Evolutionary conservation across 1,139 yeast genomes (phyloP).

Genomic region (Ogataea hybrid): DNA sequence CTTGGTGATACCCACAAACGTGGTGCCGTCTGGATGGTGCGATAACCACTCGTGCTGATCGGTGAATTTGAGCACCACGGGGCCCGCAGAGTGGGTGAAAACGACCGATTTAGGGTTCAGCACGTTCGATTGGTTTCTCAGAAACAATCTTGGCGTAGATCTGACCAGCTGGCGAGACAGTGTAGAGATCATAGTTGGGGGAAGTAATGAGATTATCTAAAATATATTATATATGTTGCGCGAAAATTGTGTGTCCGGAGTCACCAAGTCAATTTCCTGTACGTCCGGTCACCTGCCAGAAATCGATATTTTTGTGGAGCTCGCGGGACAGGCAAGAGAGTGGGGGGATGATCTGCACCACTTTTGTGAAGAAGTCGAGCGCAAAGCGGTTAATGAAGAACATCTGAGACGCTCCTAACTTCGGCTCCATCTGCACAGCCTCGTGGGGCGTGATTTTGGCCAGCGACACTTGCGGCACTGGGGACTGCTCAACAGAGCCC

Average conservation of each 20-base stretch:
- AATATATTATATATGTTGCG: conserved; percentile 7
- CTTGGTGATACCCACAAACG: conserved; percentile 87
- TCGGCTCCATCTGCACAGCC: conserved; percentile 44
- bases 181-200: conserved; percentile 6
- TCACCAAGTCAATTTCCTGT: conserved; percentile 51
- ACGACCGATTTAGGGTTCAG: conserved; percentile 53
- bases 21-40: conserved; percentile 73
- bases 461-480: conserved; percentile 4
- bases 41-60: conserved; percentile 97
- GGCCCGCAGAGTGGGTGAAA: conserved; percentile 51
- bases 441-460: conserved; percentile 30
- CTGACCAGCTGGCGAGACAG: conserved; percentile 8
- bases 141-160: conserved; percentile 8
- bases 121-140: conserved; percentile 35
- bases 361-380: conserved; percentile 64
- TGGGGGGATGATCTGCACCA: conserved; percentile 56
- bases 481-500: conserved; percentile 6
- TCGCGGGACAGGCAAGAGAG: conserved; percentile 47
- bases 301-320: conserved; percentile 37
- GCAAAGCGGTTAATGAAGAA: conserved; percentile 86
- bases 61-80: conserved; percentile 64
- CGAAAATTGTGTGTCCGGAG: conserved; percentile 24
- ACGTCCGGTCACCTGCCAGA: conserved; percentile 44
- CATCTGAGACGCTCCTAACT: conserved; percentile 69
- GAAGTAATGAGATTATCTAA: not conserved